These are phyloP conservation scores for Microthlaspi erraticum DNA, from an alignment of 345 rosid genomes.

Conservation along the genomic window DNA sequence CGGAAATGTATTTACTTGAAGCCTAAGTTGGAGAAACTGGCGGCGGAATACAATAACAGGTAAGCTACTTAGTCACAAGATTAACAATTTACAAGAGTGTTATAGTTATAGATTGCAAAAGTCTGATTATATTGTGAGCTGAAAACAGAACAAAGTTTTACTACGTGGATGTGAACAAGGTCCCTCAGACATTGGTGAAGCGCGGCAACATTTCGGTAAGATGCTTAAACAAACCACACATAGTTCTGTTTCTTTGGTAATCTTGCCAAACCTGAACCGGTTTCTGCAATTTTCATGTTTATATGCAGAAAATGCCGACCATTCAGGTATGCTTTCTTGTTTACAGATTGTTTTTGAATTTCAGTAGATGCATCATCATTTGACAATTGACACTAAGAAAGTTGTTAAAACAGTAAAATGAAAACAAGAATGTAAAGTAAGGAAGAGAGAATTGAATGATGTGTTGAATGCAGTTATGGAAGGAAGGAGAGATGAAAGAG, in stretches of 20 bases:
- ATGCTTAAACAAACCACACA: background rate
- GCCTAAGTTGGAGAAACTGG: constrained; percentile 91
- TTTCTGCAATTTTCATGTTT: constrained; percentile 3
- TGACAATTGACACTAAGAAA: background rate
- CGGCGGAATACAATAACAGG: constrained; percentile 61
- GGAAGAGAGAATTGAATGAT: background rate
- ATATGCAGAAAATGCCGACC: constrained; percentile 87
- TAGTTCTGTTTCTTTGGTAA: background rate
- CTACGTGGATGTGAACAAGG: constrained; percentile 89
- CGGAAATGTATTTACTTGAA: constrained; percentile 94
- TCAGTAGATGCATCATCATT: background rate
- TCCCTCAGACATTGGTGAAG: constrained; percentile 76
- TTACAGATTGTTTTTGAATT: background rate
- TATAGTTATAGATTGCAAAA: background rate
- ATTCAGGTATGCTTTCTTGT: constrained; percentile 65
- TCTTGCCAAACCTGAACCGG: constrained; percentile 18
- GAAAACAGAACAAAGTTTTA: constrained; percentile 65
- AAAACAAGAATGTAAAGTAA: background rate
- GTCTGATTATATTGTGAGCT: background rate
- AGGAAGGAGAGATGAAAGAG: constrained; percentile 87
- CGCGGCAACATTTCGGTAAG: constrained; percentile 83
- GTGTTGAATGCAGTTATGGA: constrained; percentile 64
- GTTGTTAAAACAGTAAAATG: background rate
- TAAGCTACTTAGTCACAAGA: constrained; percentile 26
- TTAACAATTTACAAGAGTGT: background rate